Evolutionary conservation across 2,329 filamentous ascomycete species (phyloP).

Genomic region (Pseudogymnoascus sp.): DNA sequence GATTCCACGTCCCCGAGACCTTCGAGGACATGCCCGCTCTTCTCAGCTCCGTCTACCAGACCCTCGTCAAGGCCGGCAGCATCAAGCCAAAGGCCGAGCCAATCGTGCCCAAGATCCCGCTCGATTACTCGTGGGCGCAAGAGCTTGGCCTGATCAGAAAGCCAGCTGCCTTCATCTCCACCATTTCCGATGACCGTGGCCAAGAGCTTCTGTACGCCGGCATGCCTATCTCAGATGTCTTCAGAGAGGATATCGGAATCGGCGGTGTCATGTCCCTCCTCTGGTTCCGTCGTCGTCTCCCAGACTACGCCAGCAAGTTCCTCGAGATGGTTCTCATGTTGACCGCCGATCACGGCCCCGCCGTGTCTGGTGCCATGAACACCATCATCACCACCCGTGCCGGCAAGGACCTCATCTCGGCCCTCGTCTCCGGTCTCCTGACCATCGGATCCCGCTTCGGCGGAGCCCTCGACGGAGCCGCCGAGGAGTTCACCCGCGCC

Average conservation of each 20-base stretch:
- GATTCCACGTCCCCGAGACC: constrained; percentile 88
- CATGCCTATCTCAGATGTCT: constrained; percentile 99
- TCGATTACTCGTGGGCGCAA: constrained; percentile 99
- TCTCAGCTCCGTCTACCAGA: constrained; percentile 77
- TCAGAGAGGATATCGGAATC: constrained; percentile 97
- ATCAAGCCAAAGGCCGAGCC: constrained; percentile 85
- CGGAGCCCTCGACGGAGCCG: constrained; percentile 94
- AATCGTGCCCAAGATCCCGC: constrained; percentile 94
- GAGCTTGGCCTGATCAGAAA: constrained; percentile 99
- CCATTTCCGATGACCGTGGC: constrained; percentile 98
- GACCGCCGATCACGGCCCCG: constrained; percentile 96
- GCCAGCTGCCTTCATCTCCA: constrained; percentile 98
- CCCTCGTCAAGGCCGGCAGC: constrained; percentile 74
- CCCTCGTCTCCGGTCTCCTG: constrained; percentile 90
- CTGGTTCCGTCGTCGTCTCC: constrained; percentile 98
- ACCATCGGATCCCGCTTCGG: constrained; percentile 98
- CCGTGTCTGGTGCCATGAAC: constrained; percentile 99
- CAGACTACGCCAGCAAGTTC: constrained; percentile 95
- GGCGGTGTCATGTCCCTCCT: constrained; percentile 99
- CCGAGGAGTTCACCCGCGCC: constrained; percentile 96
- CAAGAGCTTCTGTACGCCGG: constrained; percentile 98
- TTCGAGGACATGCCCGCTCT: constrained; percentile 86
- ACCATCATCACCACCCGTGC: constrained; percentile 99
- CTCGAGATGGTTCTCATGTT: constrained; percentile 99
- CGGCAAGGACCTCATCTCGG: constrained; percentile 95